Evolutionary conservation across 2,329 filamentous ascomycete species (phyloP), one percentile per base, ranked within the genome.

Genomic region (Apiospora rasikravindrae): DNA sequence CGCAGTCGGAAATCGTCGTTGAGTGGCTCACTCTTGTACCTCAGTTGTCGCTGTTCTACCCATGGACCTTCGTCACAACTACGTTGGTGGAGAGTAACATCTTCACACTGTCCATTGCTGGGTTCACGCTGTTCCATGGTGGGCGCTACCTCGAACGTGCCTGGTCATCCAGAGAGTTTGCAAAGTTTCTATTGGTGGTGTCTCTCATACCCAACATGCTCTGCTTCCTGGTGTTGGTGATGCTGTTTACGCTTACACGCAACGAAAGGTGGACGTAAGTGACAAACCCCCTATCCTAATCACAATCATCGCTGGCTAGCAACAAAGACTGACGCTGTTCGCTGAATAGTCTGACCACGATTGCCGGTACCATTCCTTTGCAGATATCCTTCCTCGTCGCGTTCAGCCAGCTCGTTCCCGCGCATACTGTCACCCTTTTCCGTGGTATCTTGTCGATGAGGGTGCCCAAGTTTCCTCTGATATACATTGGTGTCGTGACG

Each of bases 341-440:
- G 70, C 7, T 71, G 68, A 71, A 19, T 78, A 96, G 93, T 70
- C 84, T 94, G 67, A 95, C 93, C 66, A 92, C 93, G 75, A 94
- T 98, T 79, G 94, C 93, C 77, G 96, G 96, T 77, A 95, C 95
- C 71, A 92, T 98, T 75, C 91, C 95, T 22, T 87, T 98, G 72
- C 96, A 98, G 82, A 95, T 96, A 67, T 92, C 93, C 74, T 98
- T 98, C 85, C 93, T 99, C 74, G 94, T 98, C 78, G 94, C 96
- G 71, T 98, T 98, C 84, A 98, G 97, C 84, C 96, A 99, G 83
- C 93, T 99, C 69, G 93, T 98, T 47, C 96, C 96, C 29, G 95
- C 98, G 74, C 96, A 99, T 83, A 99, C 96, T 14, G 96, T 98
- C 70, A 96, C 96, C 5, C 90, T 99, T 72, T 96, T 98, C 85